These are phyloP conservation scores for Cadophora sp. DNA, from an alignment of 2,329 filamentous ascomycete species.

Conservation along the genomic window DNA sequence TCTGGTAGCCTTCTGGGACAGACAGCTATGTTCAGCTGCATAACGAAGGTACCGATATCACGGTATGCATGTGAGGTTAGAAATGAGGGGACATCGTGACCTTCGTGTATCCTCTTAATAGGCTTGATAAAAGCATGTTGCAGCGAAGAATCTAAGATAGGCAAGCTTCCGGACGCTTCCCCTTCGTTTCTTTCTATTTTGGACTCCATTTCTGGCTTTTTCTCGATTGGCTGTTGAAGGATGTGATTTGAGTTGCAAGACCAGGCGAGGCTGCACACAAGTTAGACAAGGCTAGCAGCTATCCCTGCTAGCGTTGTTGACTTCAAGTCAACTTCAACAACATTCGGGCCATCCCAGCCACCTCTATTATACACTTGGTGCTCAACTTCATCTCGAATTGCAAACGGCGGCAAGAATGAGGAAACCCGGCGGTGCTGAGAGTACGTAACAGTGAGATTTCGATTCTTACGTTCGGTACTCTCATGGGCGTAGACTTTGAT, in stretches of 20 bases:
- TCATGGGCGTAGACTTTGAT: not conserved
- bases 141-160: conserved; percentile 52
- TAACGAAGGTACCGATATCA: conserved; percentile 84
- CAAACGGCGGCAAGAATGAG: not conserved
- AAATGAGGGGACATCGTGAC: conserved; percentile 81
- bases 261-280: conserved; percentile 6
- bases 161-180: conserved; percentile 22
- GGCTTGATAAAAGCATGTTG: conserved; percentile 70
- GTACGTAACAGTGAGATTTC: not conserved
- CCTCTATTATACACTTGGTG: not conserved
- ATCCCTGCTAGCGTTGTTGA: conserved; percentile 12
- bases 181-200: not conserved
- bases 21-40: conserved; percentile 89
- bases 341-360: not conserved
- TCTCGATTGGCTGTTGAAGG: not conserved
- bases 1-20: conserved; percentile 67
- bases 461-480: not conserved
- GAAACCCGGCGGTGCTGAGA: not conserved
- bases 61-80: conserved; percentile 82
- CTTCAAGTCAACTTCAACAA: not conserved
- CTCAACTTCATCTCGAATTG: not conserved
- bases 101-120: conserved; percentile 83
- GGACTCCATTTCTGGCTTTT: not conserved
- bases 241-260: not conserved
- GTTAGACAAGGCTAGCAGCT: not conserved